Base-by-base conservation (phyloP, 805 yeast genomes). In the Torulaspora franciscae region DNA sequence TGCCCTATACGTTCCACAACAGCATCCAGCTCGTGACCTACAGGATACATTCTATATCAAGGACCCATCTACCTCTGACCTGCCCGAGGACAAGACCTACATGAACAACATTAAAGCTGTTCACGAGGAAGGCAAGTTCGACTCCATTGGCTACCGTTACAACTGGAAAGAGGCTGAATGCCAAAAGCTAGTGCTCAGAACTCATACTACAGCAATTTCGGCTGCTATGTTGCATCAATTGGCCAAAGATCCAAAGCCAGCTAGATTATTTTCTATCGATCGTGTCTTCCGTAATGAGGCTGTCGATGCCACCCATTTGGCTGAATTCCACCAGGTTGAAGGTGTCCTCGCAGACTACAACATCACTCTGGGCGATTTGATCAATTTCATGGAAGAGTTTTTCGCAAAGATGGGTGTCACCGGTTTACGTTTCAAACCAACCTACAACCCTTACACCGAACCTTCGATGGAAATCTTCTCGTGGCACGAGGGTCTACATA, bases 251-350 rank as follows among this genome's bases (percentile, higher is more conserved):
- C 96, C 96, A 49, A 81, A 80, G 60, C 97, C 98, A 47, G 77
- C 85, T 7, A 81, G 98, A 71, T 76, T 88, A 64, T 93, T 93
- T 74, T 86, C 96, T 39, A 95, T 93, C 60, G 99, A 93, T 69
- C 81, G 97, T 65, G 99, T 93, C 49, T 93, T 93, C 86, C 87
- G 99, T 74, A 93, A 93, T 67, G 99, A 93, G 74, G 98, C 99
- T 24, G 99, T 93, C 42, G 99, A 93, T 67, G 98, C 98, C 42
- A 93, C 99, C 13, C 99, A 93, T 69, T 79, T 93, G 70, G 99
- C 99, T 32, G 99, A 93, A 73, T 93, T 93, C 77, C 98, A 93
- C 71, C 99, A 93, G 73, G 95, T 93, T 51, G 99, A 93, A 73
- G 99, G 99, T 74, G 99, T 93, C 43, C 76, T 93, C 62, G 99